Evolutionary conservation across 352 stramenopile genomes (phyloP).

Genomic region (Aphanomyces cochlioides): DNA sequence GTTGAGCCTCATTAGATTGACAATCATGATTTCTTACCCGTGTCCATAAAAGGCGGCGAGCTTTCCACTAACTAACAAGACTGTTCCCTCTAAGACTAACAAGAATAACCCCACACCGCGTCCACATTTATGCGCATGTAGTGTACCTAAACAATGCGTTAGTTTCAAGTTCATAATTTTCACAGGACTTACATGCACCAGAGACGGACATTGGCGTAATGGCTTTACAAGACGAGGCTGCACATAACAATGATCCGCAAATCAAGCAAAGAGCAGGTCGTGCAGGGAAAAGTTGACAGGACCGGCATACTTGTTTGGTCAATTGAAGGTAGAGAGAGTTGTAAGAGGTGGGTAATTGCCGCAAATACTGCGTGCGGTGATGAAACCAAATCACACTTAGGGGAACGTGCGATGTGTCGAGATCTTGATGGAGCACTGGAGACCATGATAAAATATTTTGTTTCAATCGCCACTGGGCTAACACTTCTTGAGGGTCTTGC

Average conservation of each 20-base stretch:
- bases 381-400: constrained; percentile 68
- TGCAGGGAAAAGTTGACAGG: constrained; percentile 74
- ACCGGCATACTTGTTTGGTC: constrained; percentile 69
- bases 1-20: neutral
- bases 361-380: constrained; percentile 66
- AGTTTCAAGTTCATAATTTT: neutral
- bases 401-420: constrained; percentile 75
- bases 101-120: constrained; percentile 79
- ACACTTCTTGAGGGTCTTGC: constrained; percentile 59
- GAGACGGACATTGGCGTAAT: constrained; percentile 73
- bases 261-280: constrained; percentile 81
- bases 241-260: constrained; percentile 74
- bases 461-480: constrained; percentile 78
- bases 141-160: constrained; percentile 35
- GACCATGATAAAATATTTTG: constrained; percentile 35
- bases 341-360: constrained; percentile 66
- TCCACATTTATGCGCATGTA: constrained; percentile 83
- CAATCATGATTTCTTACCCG: neutral
- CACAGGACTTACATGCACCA: constrained; percentile 45
- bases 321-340: constrained; percentile 83
- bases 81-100: constrained; percentile 74
- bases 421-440: constrained; percentile 51
- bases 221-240: constrained; percentile 75
- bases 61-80: constrained; percentile 85
- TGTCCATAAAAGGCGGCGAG: constrained; percentile 57